Evolutionary conservation across 768 basidiomycete genomes (phyloP).

Genomic region (Lepiota venenata): DNA sequence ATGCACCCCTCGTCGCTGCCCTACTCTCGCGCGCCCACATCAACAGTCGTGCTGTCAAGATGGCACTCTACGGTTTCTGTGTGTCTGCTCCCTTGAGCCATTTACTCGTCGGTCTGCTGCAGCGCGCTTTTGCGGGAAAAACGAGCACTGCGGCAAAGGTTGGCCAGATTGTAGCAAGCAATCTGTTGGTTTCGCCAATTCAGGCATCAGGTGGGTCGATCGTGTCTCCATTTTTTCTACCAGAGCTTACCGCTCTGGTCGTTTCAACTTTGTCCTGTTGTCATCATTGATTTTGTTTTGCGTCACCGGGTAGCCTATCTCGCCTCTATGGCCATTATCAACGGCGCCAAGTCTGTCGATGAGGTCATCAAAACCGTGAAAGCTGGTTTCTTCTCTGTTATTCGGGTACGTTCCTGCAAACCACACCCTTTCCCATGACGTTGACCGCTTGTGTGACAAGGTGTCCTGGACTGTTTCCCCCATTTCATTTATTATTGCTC

Average conservation of each 20-base stretch:
- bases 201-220: conserved; percentile 56
- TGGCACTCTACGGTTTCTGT: conserved; percentile 80
- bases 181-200: conserved; percentile 73
- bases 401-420: conserved; percentile 47
- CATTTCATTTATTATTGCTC: conserved; percentile 68
- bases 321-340: conserved; percentile 79
- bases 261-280: too few species aligned
- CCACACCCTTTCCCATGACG: not conserved
- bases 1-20: conserved; percentile 51
- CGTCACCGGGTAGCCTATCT: conserved; percentile 51
- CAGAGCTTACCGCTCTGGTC: too few species aligned
- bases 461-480: conserved; percentile 82
- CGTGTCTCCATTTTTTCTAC: not conserved
- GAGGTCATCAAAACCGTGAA: conserved; percentile 67
- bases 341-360: conserved; percentile 66
- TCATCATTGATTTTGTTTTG: not conserved
- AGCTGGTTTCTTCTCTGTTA: conserved; percentile 69
- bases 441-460: conserved; percentile 31
- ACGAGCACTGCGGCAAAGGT: conserved; percentile 60
- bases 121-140: conserved; percentile 75
- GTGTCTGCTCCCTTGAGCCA: conserved; percentile 84
- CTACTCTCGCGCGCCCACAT: conserved; percentile 55
- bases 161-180: conserved; percentile 72
- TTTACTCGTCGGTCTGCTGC: conserved; percentile 65
- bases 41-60: conserved; percentile 72